Percentiles rank a stretch among this genome's conserved stretches.
These are phyloP conservation scores for Pleurotus sapidus DNA, from an alignment of 768 basidiomycete species.

Conservation along the genomic window DNA sequence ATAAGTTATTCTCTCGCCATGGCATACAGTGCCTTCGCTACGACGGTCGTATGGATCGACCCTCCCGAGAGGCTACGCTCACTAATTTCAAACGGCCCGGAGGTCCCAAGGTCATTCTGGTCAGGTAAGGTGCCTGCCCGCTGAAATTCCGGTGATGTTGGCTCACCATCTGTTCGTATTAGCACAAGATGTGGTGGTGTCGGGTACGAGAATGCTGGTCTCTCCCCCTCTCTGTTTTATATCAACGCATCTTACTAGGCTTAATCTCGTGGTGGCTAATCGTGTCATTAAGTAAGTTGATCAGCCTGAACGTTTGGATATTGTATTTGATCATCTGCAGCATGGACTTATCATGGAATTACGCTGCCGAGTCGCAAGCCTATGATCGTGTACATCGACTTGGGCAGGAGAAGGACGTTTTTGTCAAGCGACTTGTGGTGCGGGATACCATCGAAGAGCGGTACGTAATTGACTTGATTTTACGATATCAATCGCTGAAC, in stretches of 20 bases:
- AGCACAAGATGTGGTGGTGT: constrained; percentile 71
- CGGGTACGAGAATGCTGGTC: constrained; percentile 36
- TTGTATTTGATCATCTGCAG: constrained; percentile 25
- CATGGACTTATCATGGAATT: constrained; percentile 76
- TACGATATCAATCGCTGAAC: not conserved
- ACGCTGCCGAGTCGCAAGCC: constrained; percentile 68
- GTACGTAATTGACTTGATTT: constrained; percentile 28
- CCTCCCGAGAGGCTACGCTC: constrained; percentile 46
- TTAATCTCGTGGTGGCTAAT: constrained; percentile 67
- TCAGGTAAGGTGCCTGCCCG: constrained; percentile 41
- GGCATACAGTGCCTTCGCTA: constrained; percentile 59
- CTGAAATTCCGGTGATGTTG: not conserved
- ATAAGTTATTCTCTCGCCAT: constrained; percentile 55
- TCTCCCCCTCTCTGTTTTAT: too few species aligned
- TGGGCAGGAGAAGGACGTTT: constrained; percentile 68
- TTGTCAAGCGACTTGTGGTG: constrained; percentile 63
- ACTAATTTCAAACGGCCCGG: constrained; percentile 50
- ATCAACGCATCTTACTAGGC: constrained; percentile 18
- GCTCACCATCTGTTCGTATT: constrained; percentile 2
- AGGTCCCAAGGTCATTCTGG: constrained; percentile 62
- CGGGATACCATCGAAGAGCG: constrained; percentile 75
- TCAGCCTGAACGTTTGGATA: not conserved
- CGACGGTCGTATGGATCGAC: constrained; percentile 66
- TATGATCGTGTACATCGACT: constrained; percentile 57
- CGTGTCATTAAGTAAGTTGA: constrained; percentile 60